Base-by-base conservation (phyloP, 2,329 filamentous ascomycete species). In the Mariannaea sp. region DNA sequence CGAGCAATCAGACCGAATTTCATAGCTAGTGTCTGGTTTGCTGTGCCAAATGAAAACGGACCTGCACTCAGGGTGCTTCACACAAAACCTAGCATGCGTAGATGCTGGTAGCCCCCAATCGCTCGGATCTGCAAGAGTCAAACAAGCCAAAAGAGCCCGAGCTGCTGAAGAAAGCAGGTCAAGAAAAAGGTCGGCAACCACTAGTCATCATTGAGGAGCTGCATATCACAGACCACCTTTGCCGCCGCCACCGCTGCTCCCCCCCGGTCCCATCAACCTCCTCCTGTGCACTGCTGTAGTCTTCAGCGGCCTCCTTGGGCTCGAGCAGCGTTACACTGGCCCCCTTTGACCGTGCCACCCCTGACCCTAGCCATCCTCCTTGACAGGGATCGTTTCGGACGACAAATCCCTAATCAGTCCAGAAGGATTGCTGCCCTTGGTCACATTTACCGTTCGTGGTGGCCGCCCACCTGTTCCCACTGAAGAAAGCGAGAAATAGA, bases 301-400 rank as follows among this genome's bases (percentile, higher is more conserved):
- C 22, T 24, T 24, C 22, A 32, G 29, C 9, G 13, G 9, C 45
- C 27, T 22, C 22, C 35, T 17, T 48, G 24, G 29, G 22, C 35
- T 22, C 16, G 32, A 13, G 45, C 24, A 26, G 45, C 45, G 45
- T 48, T 36, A 32, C 36, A 32, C 44, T 47, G 35, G 22, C 20
- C 38, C 26, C 35, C 19, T 22, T 22, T 14, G 14, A 6, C 33
- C 35, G 36, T 33, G 24, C 13, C 19, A 14, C 19, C 36, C 36
- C 46, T 22, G 19, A n/a, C 24, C 27, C 40, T 45, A 40, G 27
- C n/a, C 20, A 4, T 26, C 14, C 39, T 41, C 32, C 39, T 49
- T 44, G 20, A 27, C 45, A 53, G 44, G 51, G 51, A 49, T 54
- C 44, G 24, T 36, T 33, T 27, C 45, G 24, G 45, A 40, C 45